Base-by-base conservation (phyloP, 1,139 yeast genomes). In the Magnusiomyces clavatus region DNA sequence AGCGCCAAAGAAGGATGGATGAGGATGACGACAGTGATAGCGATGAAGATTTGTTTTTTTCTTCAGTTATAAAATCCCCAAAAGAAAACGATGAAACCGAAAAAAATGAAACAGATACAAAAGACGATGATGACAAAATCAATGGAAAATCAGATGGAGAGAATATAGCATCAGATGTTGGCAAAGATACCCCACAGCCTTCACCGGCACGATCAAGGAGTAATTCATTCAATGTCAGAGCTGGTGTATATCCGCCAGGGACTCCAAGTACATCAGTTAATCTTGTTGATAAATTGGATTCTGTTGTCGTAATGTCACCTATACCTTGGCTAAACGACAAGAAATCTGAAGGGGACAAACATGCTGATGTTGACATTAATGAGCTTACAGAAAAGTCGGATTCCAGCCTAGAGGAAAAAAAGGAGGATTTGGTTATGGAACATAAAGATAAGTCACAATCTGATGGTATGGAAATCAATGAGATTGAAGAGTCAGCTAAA, bases 291-390 rank as follows among this genome's bases (percentile, higher is more conserved):
- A 50, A 51, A 8, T 47, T 48, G 14, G 46, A 47, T 31, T 47
- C 53, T 6, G 55, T 53, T 11, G 51, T 53, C 17, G 51, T 53
- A 20, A 53, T 53, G 55, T 43, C 53, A 14, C 53, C 55, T 6
- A 53, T 53, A 39, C 49, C 53, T 1, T 53, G 53, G 53, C 14
- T 44, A 16, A 44, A 34, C 2, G 31, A 35, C 13, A 24, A 24
- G 31, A 24, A 24, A 24, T 8, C 31, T 5, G 31, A 24, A 24
- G 31, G 8, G 31, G 8, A 4, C 8, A 24, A 24, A 8, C 6
- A 24, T 24, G 8, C 31, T 24, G 31, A 24, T 5, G 31, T 8
- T 8, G 8, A 24, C 31, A 24, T 8, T 4, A 24, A 24, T 24
- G 31, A 24, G 4, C 31, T 24, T 24, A 24, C 31, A 24, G 31